phyloP scores from a whole-genome alignment of 1,284 basidiomycete genomes.

The Volvariella surrecta region DNA sequence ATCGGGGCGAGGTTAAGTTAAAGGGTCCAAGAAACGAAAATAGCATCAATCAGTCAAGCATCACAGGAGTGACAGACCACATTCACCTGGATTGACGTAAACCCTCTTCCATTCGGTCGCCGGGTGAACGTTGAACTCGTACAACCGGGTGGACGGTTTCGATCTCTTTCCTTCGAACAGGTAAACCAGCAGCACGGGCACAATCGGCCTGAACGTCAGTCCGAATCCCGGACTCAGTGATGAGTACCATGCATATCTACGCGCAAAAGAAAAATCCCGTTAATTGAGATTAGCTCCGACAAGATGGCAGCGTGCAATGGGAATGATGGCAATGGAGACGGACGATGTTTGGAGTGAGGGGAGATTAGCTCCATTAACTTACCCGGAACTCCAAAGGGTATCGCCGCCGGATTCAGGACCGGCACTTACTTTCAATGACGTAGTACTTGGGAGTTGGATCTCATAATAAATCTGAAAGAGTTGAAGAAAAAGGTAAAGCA shows the following conservation, averaged over 20 bases:
- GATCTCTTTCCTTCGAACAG: conserved; percentile 57
- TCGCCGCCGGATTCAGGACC: conserved; percentile 61
- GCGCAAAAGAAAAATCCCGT: conserved; percentile 4
- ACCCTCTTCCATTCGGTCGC: conserved; percentile 75
- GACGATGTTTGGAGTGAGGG: too few species aligned
- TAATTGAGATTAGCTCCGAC: conserved; percentile 8
- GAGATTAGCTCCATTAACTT: conserved; percentile 12
- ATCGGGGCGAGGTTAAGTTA: conserved; percentile 5
- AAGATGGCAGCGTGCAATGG: conserved; percentile 1
- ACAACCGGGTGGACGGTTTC: conserved; percentile 66
- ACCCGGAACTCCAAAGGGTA: conserved; percentile 66
- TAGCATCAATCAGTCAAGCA: not conserved
- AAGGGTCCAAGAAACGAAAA: not conserved
- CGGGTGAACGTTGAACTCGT: conserved; percentile 74
- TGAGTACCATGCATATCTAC: conserved; percentile 60
- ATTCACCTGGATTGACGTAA: conserved; percentile 58
- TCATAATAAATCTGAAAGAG: conserved; percentile 51
- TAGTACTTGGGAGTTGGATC: conserved; percentile 60
- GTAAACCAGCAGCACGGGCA: conserved; percentile 52
- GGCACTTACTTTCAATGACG: conserved; percentile 62
- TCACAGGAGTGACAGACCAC: not conserved
- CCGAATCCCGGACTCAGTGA: conserved; percentile 57
- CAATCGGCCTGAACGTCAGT: conserved; percentile 63
- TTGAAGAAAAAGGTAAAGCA: conserved; percentile 1
- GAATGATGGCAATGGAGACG: too few species aligned